Percentiles rank a stretch among this genome's conserved stretches.
Conservation (phyloP, 2,329 filamentous ascomycete genomes). For the Albifimbria verrucaria region DNA sequence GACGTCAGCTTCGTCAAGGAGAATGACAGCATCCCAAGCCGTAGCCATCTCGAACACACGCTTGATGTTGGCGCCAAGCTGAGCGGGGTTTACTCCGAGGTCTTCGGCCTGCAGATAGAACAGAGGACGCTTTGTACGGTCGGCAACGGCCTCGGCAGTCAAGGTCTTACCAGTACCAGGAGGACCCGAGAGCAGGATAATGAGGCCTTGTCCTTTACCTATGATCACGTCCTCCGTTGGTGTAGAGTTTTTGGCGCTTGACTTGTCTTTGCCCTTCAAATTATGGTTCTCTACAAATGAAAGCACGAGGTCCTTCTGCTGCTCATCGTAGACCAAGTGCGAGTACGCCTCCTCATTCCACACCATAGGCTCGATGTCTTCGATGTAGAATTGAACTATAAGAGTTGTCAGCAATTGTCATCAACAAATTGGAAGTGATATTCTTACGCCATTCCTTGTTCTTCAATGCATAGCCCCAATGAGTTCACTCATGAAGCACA, state of each 20-base stretch:
- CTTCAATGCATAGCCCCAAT: constrained; percentile 43
- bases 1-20: constrained; percentile 53
- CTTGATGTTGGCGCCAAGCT: constrained; percentile 45
- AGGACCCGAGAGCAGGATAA: constrained; percentile 42
- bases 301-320: constrained; percentile 44
- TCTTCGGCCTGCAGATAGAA: constrained; percentile 45
- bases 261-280: constrained; percentile 11
- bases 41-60: constrained; percentile 44
- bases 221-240: constrained; percentile 37
- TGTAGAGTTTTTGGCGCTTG: too few species aligned
- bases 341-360: constrained; percentile 45
- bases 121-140: constrained; percentile 39
- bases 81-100: constrained; percentile 39
- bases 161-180: constrained; percentile 46
- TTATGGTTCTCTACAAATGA: constrained; percentile 45
- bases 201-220: constrained; percentile 41
- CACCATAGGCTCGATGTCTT: constrained; percentile 36
- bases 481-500: constrained; percentile 38
- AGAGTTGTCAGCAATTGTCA: neutral
- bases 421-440: neutral
- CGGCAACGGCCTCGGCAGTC: constrained; percentile 41
- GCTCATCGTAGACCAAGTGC: constrained; percentile 43
- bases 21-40: constrained; percentile 47
- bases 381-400: constrained; percentile 32
- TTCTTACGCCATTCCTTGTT: constrained; percentile 42